Percentiles rank a stretch among this genome's conserved stretches.
phyloP scores from a whole-genome alignment of 768 basidiomycete genomes.

The Suillus paluster region DNA sequence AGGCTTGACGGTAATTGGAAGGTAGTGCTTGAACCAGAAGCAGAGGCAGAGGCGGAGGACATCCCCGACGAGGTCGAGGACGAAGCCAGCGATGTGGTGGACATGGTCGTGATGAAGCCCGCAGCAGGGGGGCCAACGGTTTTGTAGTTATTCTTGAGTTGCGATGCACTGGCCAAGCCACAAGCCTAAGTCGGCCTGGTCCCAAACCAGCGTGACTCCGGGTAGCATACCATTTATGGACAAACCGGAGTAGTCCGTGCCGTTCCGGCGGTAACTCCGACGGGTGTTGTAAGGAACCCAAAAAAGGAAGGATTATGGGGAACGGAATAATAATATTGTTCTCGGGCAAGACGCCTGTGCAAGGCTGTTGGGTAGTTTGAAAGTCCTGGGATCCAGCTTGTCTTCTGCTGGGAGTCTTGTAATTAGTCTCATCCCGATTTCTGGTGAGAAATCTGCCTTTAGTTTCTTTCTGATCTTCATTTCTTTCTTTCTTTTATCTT shows the following conservation, averaged over 20 bases:
- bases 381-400: slow-evolving; percentile 6
- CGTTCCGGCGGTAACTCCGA: background rate
- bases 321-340: slow-evolving; percentile 8
- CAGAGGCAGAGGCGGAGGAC: slow-evolving; percentile 47
- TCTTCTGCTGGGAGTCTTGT: background rate
- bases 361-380: slow-evolving; percentile 6
- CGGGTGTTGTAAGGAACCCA: slow-evolving; percentile 5
- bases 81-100: slow-evolving; percentile 36
- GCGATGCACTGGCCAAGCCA: slow-evolving; percentile 15
- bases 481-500: background rate
- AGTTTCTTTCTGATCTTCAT: slow-evolving; percentile 4
- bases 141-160: slow-evolving; percentile 14
- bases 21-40: slow-evolving; percentile 41
- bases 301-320: slow-evolving; percentile 5
- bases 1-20: slow-evolving; percentile 47
- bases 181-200: background rate
- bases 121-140: slow-evolving; percentile 12
- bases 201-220: slow-evolving; percentile 8
- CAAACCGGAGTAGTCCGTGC: background rate
- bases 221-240: slow-evolving; percentile 14
- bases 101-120: slow-evolving; percentile 22
- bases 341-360: slow-evolving; percentile 7
- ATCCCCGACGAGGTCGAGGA: slow-evolving; percentile 12
- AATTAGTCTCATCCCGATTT: background rate
- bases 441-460: background rate